These are phyloP conservation scores for Plenodomus biglobosus DNA, from an alignment of 2,329 filamentous ascomycete genomes.

Conservation along the genomic window DNA sequence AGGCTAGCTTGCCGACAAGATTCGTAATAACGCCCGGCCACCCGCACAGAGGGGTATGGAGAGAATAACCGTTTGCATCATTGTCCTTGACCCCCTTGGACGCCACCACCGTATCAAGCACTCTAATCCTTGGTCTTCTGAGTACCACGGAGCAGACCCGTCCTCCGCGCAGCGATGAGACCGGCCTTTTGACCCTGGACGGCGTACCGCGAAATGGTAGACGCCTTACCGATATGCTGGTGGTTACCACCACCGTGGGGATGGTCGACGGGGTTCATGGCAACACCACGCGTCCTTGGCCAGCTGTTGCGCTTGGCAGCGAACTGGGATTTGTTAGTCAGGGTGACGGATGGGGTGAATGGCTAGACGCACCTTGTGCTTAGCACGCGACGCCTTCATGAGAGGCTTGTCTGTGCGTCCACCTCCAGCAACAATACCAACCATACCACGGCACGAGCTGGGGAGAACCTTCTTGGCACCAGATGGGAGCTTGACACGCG, in stretches of 20 bases:
- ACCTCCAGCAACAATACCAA: slow-evolving; percentile 98
- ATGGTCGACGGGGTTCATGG: slow-evolving; percentile 99
- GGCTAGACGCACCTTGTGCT: slow-evolving; percentile 70
- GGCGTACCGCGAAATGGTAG: slow-evolving; percentile 97
- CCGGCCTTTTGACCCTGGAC: slow-evolving; percentile 99
- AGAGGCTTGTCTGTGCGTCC: slow-evolving; percentile 99
- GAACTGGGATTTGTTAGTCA: slow-evolving; percentile 59
- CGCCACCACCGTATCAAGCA: slow-evolving; percentile 32
- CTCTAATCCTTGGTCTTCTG: slow-evolving; percentile 94
- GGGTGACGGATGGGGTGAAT: background rate
- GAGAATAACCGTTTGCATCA: slow-evolving; percentile 43
- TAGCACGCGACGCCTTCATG: slow-evolving; percentile 98
- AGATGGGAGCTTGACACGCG: slow-evolving; percentile 97
- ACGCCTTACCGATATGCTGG: slow-evolving; percentile 99
- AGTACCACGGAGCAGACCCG: slow-evolving; percentile 99
- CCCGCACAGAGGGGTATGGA: slow-evolving; percentile 41
- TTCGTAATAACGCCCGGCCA: slow-evolving; percentile 45
- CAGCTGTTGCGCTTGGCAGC: slow-evolving; percentile 99
- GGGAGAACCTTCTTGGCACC: slow-evolving; percentile 99
- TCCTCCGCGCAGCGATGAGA: slow-evolving; percentile 99
- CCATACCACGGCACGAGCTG: slow-evolving; percentile 93
- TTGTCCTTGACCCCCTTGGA: slow-evolving; percentile 32
- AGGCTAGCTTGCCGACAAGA: slow-evolving; percentile 35
- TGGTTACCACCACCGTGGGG: slow-evolving; percentile 84
- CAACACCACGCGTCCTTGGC: slow-evolving; percentile 99